Evolutionary conservation across 345 rosid species (phyloP).

Genomic region (Populus alba): DNA sequence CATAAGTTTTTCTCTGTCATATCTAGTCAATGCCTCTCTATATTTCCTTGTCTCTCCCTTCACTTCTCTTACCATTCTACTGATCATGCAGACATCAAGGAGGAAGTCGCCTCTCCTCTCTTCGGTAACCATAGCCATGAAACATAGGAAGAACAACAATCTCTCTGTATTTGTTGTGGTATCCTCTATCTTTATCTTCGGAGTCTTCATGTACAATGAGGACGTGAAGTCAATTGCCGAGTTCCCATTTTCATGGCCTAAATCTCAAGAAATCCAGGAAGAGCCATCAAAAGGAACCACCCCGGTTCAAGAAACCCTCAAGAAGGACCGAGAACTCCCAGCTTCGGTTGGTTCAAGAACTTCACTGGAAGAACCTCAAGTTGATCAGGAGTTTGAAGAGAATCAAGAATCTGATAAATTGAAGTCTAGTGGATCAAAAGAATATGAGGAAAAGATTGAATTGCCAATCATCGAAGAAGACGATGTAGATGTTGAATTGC

Average conservation of each 20-base stretch:
- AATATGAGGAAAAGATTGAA: slow-evolving; percentile 33
- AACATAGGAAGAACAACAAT: slow-evolving; percentile 58
- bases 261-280: slow-evolving; percentile 38
- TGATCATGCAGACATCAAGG: slow-evolving; percentile 45
- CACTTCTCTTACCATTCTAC: slow-evolving; percentile 8
- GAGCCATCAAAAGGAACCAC: slow-evolving; percentile 6
- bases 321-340: slow-evolving; percentile 19
- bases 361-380: slow-evolving; percentile 28
- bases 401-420: slow-evolving; percentile 17
- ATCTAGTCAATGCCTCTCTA: slow-evolving; percentile 15
- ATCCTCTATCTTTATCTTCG: slow-evolving; percentile 59
- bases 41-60: slow-evolving; percentile 25
- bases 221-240: slow-evolving; percentile 51
- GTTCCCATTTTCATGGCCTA: slow-evolving; percentile 71
- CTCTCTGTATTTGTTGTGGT: slow-evolving; percentile 61
- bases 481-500: slow-evolving; percentile 60
- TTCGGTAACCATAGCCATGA: slow-evolving; percentile 51
- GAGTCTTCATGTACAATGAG: slow-evolving; percentile 38
- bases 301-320: slow-evolving; percentile 39
- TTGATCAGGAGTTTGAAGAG: background rate
- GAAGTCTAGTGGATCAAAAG: slow-evolving; percentile 23
- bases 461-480: slow-evolving; percentile 29
- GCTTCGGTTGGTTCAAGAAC: slow-evolving; percentile 32
- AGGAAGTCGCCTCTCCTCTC: slow-evolving; percentile 35
- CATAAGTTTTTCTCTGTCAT: slow-evolving; percentile 3